Evolutionary conservation across 257 asterid species (phyloP).

Genomic region (Capsicum rhomboideum): DNA sequence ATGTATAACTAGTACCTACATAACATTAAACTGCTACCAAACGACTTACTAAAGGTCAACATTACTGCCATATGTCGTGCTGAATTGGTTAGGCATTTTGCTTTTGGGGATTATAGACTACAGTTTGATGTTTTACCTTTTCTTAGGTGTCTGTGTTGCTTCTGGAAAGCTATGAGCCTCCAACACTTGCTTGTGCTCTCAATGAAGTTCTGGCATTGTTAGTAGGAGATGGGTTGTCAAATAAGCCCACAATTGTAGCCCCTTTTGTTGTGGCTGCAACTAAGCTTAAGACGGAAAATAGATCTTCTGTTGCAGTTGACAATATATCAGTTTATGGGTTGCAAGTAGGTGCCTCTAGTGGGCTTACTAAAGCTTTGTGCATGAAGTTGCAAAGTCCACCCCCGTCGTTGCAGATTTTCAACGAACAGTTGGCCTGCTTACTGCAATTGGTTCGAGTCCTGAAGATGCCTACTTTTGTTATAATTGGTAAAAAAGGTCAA

Average conservation of each 20-base stretch:
- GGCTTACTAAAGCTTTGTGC: slow-evolving; percentile 26
- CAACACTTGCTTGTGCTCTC: slow-evolving; percentile 67
- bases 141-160: slow-evolving; percentile 60
- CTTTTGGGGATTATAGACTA: background rate
- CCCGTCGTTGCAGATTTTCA: slow-evolving; percentile 40
- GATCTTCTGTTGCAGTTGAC: slow-evolving; percentile 15
- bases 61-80: background rate
- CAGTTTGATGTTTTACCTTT: background rate
- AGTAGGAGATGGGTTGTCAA: slow-evolving; percentile 32
- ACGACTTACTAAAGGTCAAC: no score
- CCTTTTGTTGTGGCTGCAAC: slow-evolving; percentile 56
- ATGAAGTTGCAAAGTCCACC: slow-evolving; percentile 41
- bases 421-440: slow-evolving; percentile 56
- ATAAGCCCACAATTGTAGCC: slow-evolving; percentile 45
- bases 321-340: slow-evolving; percentile 46
- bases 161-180: slow-evolving; percentile 54
- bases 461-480: slow-evolving; percentile 48
- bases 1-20: no score
- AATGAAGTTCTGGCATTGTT: slow-evolving; percentile 59
- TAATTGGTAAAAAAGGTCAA: slow-evolving; percentile 45
- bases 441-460: slow-evolving; percentile 55
- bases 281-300: slow-evolving; percentile 51
- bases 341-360: slow-evolving; percentile 46
- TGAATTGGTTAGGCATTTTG: background rate
- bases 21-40: no score